These are phyloP conservation scores for Claviceps humidiphila DNA, from an alignment of 2,329 filamentous ascomycete species.

Conservation along the genomic window DNA sequence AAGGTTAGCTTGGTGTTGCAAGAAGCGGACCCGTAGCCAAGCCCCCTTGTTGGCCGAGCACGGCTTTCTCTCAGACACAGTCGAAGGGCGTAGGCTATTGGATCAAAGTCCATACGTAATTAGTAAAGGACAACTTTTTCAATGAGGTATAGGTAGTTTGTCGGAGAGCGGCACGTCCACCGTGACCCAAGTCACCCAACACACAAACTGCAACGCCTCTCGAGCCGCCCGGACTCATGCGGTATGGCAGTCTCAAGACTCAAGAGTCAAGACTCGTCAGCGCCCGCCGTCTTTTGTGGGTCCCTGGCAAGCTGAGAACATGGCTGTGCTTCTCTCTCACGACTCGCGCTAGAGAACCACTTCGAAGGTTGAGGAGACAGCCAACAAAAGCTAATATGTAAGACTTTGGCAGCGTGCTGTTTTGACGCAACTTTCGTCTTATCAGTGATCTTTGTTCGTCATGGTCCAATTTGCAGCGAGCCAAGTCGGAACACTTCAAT, in stretches of 20 bases:
- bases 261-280: not conserved
- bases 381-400: not conserved
- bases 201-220: conserved; percentile 3
- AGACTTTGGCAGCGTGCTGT: not conserved
- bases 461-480: too few species aligned
- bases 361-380: not conserved
- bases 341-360: not conserved
- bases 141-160: not conserved
- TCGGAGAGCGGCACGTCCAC: conserved; percentile 2
- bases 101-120: not conserved
- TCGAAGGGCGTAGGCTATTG: not conserved
- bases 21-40: conserved; percentile 2
- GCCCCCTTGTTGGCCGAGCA: conserved; percentile 5
- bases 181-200: not conserved
- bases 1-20: conserved; percentile 5
- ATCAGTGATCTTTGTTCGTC: not conserved
- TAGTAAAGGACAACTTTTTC: not conserved
- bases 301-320: not conserved
- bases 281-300: not conserved
- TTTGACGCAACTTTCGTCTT: not conserved
- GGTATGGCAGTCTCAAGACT: not conserved
- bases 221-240: not conserved
- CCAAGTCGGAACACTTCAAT: not conserved
- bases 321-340: not conserved
- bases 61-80: conserved; percentile 2